Conservation (phyloP, 805 yeast genomes). For the Kluyveromyces wickerhamii region DNA sequence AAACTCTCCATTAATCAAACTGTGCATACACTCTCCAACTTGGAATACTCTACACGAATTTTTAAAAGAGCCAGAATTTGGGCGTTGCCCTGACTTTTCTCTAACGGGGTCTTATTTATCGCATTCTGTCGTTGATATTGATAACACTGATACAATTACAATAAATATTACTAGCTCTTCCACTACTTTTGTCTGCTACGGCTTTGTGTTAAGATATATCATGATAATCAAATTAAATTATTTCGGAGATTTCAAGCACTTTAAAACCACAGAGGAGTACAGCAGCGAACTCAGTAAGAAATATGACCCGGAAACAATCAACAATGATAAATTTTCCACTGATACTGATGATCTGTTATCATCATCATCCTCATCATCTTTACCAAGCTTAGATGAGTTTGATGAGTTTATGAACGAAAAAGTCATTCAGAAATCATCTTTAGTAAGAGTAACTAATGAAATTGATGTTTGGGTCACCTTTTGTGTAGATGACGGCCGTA, state of each 20-base stretch:
- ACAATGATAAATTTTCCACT: too few relatives aligned
- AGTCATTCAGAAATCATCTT: slow-evolving; percentile 10
- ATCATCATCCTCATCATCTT: too few relatives aligned
- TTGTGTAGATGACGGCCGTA: slow-evolving; percentile 58
- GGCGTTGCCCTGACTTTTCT: slow-evolving; percentile 54
- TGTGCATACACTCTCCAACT: slow-evolving; percentile 71
- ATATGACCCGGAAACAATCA: too few relatives aligned
- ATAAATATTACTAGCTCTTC: slow-evolving; percentile 59
- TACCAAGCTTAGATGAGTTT: neutral
- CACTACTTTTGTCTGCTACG: slow-evolving; percentile 66
- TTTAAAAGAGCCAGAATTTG: slow-evolving; percentile 53
- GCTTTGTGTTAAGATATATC: slow-evolving; percentile 68
- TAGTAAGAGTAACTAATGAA: slow-evolving; percentile 55
- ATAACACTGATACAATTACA: slow-evolving; percentile 59
- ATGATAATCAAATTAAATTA: slow-evolving; percentile 78
- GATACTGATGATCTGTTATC: too few relatives aligned
- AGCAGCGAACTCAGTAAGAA: slow-evolving; percentile 27
- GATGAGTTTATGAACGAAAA: neutral
- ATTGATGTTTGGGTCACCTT: slow-evolving; percentile 69
- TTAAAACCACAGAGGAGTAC: slow-evolving; percentile 81
- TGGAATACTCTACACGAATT: slow-evolving; percentile 86
- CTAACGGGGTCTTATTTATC: slow-evolving; percentile 61
- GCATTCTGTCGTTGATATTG: slow-evolving; percentile 49
- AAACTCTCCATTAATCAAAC: slow-evolving; percentile 49
- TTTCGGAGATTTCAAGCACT: slow-evolving; percentile 79